Conservation (phyloP, 164 flowering plant species). For the Vitis amurensis region DNA sequence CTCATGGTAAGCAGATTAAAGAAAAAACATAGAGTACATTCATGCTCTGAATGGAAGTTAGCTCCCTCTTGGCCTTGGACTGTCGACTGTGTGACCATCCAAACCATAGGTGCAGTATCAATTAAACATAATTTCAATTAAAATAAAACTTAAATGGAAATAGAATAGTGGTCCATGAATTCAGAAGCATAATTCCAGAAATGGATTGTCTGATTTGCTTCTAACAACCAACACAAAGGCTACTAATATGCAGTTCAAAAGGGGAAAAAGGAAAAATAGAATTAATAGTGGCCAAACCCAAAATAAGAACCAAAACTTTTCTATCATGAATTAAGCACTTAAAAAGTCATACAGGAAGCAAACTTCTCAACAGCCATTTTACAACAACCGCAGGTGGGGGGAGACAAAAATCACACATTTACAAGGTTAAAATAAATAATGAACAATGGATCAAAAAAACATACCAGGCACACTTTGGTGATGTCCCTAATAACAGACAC, state of each 20-base stretch:
- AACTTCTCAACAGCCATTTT: slow-evolving; percentile 14
- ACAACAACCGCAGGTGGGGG: slow-evolving; percentile 9
- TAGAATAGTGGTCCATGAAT: too few species aligned
- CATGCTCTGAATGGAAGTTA: too few species aligned
- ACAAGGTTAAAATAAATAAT: slow-evolving; percentile 9
- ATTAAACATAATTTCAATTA: too few species aligned
- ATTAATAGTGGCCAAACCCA: not conserved
- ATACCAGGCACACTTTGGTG: slow-evolving; percentile 10
- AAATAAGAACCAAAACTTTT: not conserved
- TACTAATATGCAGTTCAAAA: not conserved
- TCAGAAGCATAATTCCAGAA: too few species aligned
- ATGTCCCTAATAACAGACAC: slow-evolving; percentile 16
- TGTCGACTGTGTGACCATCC: too few species aligned
- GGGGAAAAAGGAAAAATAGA: not conserved
- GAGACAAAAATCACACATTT: slow-evolving; percentile 14
- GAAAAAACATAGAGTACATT: too few species aligned
- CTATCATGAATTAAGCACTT: not conserved
- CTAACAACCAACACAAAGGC: too few species aligned
- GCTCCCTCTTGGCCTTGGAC: too few species aligned
- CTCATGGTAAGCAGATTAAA: too few species aligned
- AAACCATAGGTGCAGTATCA: too few species aligned
- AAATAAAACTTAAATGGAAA: too few species aligned
- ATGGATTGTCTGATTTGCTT: too few species aligned
- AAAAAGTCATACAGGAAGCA: not conserved
- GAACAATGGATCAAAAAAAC: not conserved